A percentile compares a stretch with the other conserved stretches of the same genome.
Evolutionary conservation across 768 basidiomycete genomes (phyloP).

Genomic region (Russula sp.): DNA sequence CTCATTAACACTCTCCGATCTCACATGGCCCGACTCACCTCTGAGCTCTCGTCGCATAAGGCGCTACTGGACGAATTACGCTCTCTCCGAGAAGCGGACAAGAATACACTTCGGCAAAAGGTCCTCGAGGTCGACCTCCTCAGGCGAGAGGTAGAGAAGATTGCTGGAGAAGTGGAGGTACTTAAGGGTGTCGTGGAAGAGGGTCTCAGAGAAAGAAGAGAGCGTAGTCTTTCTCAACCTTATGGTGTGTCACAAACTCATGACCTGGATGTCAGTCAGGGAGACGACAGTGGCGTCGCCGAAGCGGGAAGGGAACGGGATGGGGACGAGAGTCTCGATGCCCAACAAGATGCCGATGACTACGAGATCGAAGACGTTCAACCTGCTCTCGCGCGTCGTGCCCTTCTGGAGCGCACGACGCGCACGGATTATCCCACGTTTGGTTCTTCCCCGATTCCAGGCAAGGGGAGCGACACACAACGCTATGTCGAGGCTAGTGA

Average conservation of each 20-base stretch:
- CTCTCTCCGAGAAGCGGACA: conserved; percentile 54
- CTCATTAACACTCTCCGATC: conserved; percentile 64
- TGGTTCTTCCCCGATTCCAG: conserved; percentile 33
- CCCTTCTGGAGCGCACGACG: conserved; percentile 37
- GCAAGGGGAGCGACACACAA: conserved; percentile 23
- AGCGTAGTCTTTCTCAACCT: conserved; percentile 30
- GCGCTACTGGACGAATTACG: conserved; percentile 60
- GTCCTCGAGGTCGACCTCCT: conserved; percentile 60
- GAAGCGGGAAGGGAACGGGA: conserved; percentile 22
- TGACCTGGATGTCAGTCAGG: not conserved
- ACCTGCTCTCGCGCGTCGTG: conserved; percentile 15
- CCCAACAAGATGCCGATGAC: conserved; percentile 23
- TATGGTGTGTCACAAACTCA: not conserved
- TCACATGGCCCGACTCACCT: conserved; percentile 70
- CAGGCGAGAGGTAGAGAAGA: conserved; percentile 67
- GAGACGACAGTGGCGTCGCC: not conserved
- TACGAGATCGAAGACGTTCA: conserved; percentile 11
- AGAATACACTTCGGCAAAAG: conserved; percentile 49
- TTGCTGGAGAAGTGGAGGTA: conserved; percentile 80
- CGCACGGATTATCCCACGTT: conserved; percentile 49
- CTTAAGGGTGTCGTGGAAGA: conserved; percentile 84
- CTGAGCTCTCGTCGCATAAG: conserved; percentile 73
- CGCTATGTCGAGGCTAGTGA: conserved; percentile 51
- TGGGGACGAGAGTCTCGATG: conserved; percentile 23
- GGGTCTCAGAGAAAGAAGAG: conserved; percentile 69